Evolutionary conservation across 352 stramenopile genomes (phyloP), one percentile per base, ranked within the genome.

Genomic region (Chrysophaeum taylorii): DNA sequence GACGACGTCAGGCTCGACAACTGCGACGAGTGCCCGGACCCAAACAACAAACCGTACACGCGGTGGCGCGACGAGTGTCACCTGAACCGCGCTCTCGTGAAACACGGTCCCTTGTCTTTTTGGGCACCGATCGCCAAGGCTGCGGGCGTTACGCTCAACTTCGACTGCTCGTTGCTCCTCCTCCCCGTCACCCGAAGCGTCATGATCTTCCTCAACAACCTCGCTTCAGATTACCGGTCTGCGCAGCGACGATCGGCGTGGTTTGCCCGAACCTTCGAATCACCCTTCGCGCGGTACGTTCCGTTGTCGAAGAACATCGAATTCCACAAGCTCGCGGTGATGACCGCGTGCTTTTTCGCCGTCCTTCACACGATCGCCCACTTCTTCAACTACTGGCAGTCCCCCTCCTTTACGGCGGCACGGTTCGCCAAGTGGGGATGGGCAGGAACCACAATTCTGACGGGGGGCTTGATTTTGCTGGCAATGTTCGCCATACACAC

Each of bases 291-390:
- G 27, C 42, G 64, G n/a, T 69, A 72, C 53, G 67, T 82, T 0
- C 53, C 77, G 14, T 31, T 82, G 27, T 57, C 70, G 31, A 82
- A 81, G 50, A 80, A 81, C 66, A 69, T 82, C 36, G 73, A 78
- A 42, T 78, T 82, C 45, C 77, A 82, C 71, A 81, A 82, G 64
- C 67, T 82, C 50, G 75, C 79, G 37, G 77, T 76, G 0, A 31
- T 62, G 52, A 67, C 70, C 7, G 70, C 82, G 35, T 54, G 74
- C 37, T 31, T 60, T 2, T 70, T 78, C 39, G 38, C 75, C 14
- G 25, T 70, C n/a, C 73, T 57, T 0, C 77, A 82, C 70, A 75
- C 72, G 0, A 48, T 77, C 38, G 74, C 75, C 27, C 77, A 82
- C 72, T 68, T 77, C 38, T 52, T 82, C 48, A 82, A 82, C 69